Conservation (phyloP, 331 rosid species). For the Malus hybrid region DNA sequence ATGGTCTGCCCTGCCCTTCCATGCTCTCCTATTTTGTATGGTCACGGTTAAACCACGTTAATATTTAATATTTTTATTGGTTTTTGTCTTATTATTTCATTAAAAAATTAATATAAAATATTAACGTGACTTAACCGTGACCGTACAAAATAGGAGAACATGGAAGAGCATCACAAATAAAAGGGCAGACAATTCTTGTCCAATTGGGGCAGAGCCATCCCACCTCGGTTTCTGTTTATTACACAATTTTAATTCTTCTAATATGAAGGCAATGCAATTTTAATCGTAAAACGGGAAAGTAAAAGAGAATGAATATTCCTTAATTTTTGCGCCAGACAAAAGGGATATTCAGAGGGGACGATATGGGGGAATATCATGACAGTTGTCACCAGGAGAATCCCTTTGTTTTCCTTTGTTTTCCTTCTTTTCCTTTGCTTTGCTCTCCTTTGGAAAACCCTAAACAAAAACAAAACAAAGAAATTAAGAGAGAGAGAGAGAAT, state of each 20-base stretch:
- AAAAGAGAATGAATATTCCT: constrained; percentile 37
- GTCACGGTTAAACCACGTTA: too few relatives aligned
- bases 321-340: constrained; percentile 42
- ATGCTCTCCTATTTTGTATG: too few relatives aligned
- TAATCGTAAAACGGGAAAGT: neutral
- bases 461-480: constrained; percentile 1
- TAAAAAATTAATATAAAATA: too few relatives aligned
- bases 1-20: too few relatives aligned
- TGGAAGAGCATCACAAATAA: too few relatives aligned
- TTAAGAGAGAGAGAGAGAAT: constrained; percentile 24
- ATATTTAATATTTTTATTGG: too few relatives aligned
- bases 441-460: neutral
- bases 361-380: constrained; percentile 50
- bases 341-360: constrained; percentile 71
- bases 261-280: neutral
- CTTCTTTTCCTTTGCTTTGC: constrained; percentile 7
- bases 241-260: neutral
- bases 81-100: too few relatives aligned
- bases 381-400: constrained; percentile 48
- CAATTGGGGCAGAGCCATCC: neutral
- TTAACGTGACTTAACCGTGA: too few relatives aligned
- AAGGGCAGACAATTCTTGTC: neutral
- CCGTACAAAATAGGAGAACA: too few relatives aligned
- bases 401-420: constrained; percentile 6
- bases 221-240: constrained; percentile 15